These are phyloP conservation scores for Geranium rotundifolium DNA, from an alignment of 345 rosid genomes.

Conservation along the genomic window DNA sequence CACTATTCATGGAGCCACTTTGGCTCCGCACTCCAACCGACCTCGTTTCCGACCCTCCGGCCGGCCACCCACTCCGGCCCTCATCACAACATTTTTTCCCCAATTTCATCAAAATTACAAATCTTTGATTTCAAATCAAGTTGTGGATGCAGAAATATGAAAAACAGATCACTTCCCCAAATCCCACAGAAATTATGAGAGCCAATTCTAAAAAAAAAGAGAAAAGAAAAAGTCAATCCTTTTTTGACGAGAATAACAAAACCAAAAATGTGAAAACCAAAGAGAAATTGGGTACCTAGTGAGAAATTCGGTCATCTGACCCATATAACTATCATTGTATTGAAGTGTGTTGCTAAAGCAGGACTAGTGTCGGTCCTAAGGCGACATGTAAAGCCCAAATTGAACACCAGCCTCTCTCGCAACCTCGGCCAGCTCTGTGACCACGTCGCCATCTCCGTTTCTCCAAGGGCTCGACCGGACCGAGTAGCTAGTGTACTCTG, in stretches of 20 bases:
- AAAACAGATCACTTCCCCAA: too few relatives aligned
- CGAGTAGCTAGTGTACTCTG: conserved; percentile 59
- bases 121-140: too few relatives aligned
- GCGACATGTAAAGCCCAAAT: conserved; percentile 76
- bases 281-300: conserved; percentile 36
- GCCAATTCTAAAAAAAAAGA: too few relatives aligned
- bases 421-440: conserved; percentile 53
- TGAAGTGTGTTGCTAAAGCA: conserved; percentile 63
- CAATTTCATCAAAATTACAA: too few relatives aligned
- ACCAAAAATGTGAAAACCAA: not conserved
- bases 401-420: conserved; percentile 45
- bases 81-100: too few relatives aligned
- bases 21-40: too few relatives aligned
- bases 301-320: conserved; percentile 78
- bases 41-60: too few relatives aligned
- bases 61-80: too few relatives aligned
- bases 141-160: too few relatives aligned
- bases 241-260: too few relatives aligned
- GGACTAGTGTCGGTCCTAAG: conserved; percentile 83
- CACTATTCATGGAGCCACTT: too few relatives aligned
- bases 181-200: too few relatives aligned
- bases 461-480: conserved; percentile 61
- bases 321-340: conserved; percentile 75
- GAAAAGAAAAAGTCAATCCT: not conserved
- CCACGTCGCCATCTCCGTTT: conserved; percentile 59